These are phyloP conservation scores for Clavariopsis aquatica DNA, from an alignment of 495 filamentous ascomycete genomes.

Conservation along the genomic window DNA sequence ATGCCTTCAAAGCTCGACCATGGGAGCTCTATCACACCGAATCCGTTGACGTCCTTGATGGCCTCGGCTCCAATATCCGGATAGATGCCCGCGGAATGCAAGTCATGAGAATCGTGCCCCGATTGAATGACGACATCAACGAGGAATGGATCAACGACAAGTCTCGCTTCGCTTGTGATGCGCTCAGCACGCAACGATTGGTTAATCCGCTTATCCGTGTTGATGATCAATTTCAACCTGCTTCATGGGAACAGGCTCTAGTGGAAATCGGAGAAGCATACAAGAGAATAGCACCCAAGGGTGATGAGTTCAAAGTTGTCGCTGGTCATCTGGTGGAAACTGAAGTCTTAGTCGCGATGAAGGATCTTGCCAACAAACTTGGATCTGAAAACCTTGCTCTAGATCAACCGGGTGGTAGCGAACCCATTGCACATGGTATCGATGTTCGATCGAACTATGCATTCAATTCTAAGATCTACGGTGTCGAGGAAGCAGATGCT, in stretches of 20 bases:
- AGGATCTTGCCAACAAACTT: slow-evolving; percentile 93
- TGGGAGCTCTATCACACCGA: slow-evolving; percentile 95
- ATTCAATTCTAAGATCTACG: slow-evolving; percentile 93
- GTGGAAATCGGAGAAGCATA: slow-evolving; percentile 78
- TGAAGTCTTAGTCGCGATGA: slow-evolving; percentile 92
- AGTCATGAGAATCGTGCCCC: slow-evolving; percentile 89
- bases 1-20: slow-evolving; percentile 92
- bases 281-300: slow-evolving; percentile 71
- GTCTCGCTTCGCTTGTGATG: slow-evolving; percentile 93
- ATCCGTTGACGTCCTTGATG: slow-evolving; percentile 91
- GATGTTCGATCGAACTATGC: slow-evolving; percentile 92
- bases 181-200: slow-evolving; percentile 89
- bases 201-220: slow-evolving; percentile 88
- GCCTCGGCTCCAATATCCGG: slow-evolving; percentile 88
- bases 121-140: slow-evolving; percentile 96
- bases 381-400: slow-evolving; percentile 94
- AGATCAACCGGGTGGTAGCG: slow-evolving; percentile 80
- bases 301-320: slow-evolving; percentile 92
- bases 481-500: slow-evolving; percentile 88
- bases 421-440: slow-evolving; percentile 86
- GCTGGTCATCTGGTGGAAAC: slow-evolving; percentile 88
- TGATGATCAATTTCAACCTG: slow-evolving; percentile 84
- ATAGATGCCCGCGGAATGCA: slow-evolving; percentile 92
- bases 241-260: slow-evolving; percentile 91
- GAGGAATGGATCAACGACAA: slow-evolving; percentile 99